A percentile compares a stretch with the other conserved stretches of the same genome.
Evolutionary conservation across 164 flowering plant species (phyloP).

Genomic region (Magnolia kwangsiensis): DNA sequence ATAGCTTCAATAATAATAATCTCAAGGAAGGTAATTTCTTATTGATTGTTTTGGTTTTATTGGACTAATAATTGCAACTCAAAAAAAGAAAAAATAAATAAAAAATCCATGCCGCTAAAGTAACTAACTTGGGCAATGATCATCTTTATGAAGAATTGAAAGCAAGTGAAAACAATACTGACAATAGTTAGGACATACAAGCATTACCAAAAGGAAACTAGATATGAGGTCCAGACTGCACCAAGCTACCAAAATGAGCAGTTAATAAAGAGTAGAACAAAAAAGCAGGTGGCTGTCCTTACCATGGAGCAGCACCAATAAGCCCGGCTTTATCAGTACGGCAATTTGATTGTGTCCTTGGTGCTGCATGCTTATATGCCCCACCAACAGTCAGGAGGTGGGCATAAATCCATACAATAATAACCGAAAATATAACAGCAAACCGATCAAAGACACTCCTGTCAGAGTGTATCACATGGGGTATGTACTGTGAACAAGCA

Average conservation of each 20-base stretch:
- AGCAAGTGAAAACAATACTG: too few species aligned
- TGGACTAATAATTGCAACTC: too few species aligned
- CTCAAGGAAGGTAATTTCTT: too few species aligned
- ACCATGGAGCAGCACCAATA: conserved; percentile 86
- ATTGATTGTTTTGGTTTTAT: too few species aligned
- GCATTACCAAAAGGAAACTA: too few species aligned
- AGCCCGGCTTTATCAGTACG: conserved; percentile 90
- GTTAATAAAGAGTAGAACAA: neutral
- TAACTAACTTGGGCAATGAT: too few species aligned
- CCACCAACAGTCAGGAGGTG: conserved; percentile 91
- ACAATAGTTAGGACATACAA: too few species aligned
- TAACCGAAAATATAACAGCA: conserved; percentile 80
- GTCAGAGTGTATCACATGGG: conserved; percentile 46
- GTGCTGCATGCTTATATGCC: conserved; percentile 60
- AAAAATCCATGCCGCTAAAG: too few species aligned
- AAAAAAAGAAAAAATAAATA: too few species aligned
- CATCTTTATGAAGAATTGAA: too few species aligned
- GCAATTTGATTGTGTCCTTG: conserved; percentile 65
- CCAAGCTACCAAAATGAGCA: neutral
- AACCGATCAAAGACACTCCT: conserved; percentile 69
- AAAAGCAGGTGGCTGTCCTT: conserved; percentile 12
- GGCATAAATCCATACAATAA: conserved; percentile 87
- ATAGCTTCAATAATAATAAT: too few species aligned
- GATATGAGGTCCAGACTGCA: neutral
- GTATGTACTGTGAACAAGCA: conserved; percentile 64